Percentiles rank a stretch among this genome's conserved stretches.
Evolutionary conservation across 495 filamentous ascomycete genomes (phyloP).

Genomic region (Parathielavia hyrcaniae): DNA sequence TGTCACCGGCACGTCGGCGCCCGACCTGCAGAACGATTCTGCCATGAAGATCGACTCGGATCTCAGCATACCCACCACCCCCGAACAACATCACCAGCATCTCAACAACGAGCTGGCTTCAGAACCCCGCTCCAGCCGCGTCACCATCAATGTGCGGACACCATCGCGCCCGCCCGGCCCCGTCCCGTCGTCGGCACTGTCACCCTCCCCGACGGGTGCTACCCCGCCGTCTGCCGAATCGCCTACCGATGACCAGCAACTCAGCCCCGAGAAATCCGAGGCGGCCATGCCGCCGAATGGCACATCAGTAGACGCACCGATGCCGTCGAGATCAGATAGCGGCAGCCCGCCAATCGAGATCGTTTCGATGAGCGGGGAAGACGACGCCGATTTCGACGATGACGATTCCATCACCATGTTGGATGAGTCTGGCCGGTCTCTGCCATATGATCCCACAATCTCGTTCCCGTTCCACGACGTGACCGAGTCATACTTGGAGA

Average conservation of each 20-base stretch:
- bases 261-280: constrained; percentile 41
- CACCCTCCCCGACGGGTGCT: constrained; percentile 35
- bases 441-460: constrained; percentile 27
- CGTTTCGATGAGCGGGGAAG: constrained; percentile 30
- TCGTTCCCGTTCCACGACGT: constrained; percentile 41
- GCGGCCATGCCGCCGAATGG: constrained; percentile 32
- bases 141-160: constrained; percentile 50
- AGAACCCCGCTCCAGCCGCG: constrained; percentile 42
- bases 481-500: constrained; percentile 36
- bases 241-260: constrained; percentile 29
- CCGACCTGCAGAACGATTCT: constrained; percentile 27
- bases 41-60: constrained; percentile 42
- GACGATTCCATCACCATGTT: constrained; percentile 15
- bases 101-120: constrained; percentile 26
- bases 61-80: constrained; percentile 36
- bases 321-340: constrained; percentile 35
- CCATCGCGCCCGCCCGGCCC: constrained; percentile 33
- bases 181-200: constrained; percentile 43
- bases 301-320: constrained; percentile 25
- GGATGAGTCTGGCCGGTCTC: constrained; percentile 4
- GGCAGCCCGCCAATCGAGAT: constrained; percentile 37
- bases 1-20: constrained; percentile 19
- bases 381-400: constrained; percentile 29
- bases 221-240: constrained; percentile 12
- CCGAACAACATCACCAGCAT: constrained; percentile 25